Evolutionary conservation across 2,329 filamentous ascomycete genomes (phyloP).

Genomic region (Lachnellula arida): DNA sequence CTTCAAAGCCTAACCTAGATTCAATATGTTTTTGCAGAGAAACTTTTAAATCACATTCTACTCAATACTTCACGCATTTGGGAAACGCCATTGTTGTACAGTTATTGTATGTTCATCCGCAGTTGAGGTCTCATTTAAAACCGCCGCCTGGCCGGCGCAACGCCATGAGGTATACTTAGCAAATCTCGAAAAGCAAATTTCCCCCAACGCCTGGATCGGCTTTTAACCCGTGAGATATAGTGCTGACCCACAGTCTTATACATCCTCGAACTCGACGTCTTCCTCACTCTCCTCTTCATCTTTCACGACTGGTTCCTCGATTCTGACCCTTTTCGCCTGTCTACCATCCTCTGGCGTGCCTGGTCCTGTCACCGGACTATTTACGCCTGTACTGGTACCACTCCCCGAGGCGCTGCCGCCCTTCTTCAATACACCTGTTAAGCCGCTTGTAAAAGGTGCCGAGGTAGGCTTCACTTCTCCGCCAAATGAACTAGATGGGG

Average conservation of each 20-base stretch:
- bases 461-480: constrained; percentile 16
- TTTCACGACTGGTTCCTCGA: constrained; percentile 43
- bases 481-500: constrained; percentile 27
- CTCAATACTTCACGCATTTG: background rate
- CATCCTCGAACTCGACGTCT: constrained; percentile 56
- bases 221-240: background rate
- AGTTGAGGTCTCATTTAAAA: background rate
- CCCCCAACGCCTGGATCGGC: background rate
- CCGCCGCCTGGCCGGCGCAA: background rate
- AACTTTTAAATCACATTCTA: no score
- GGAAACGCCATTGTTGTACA: background rate
- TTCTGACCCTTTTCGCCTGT: constrained; percentile 56
- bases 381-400: constrained; percentile 30
- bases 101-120: background rate
- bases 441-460: constrained; percentile 14
- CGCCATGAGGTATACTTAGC: no score
- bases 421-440: constrained; percentile 29
- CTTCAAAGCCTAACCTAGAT: no score
- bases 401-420: constrained; percentile 26
- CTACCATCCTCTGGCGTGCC: constrained; percentile 40
- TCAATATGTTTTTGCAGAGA: no score
- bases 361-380: constrained; percentile 32
- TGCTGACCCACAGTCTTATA: constrained; percentile 28
- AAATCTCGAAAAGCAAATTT: background rate
- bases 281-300: constrained; percentile 47